Evolutionary conservation across 257 asterid genomes (phyloP).

Genomic region (Ophiorrhiza pumila): DNA sequence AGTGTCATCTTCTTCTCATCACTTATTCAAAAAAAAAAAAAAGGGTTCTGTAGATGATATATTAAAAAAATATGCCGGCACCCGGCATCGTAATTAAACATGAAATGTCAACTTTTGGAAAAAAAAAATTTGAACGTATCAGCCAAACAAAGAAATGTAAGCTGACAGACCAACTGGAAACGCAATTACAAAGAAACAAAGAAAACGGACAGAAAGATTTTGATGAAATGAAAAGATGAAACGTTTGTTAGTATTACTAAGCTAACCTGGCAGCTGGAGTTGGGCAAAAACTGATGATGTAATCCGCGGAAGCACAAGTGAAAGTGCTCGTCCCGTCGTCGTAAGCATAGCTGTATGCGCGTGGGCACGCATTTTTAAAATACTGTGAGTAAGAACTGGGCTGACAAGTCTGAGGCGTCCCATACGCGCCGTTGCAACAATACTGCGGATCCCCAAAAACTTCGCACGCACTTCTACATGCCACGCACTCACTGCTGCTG

Average conservation of each 20-base stretch:
- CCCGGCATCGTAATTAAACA: too few species aligned
- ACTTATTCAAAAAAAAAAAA: too few species aligned
- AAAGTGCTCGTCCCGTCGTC: constrained; percentile 46
- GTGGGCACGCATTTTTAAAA: constrained; percentile 44
- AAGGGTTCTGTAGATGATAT: too few species aligned
- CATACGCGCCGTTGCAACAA: constrained; percentile 40
- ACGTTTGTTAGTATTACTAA: too few species aligned
- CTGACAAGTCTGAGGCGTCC: constrained; percentile 36
- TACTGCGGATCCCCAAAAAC: constrained; percentile 30
- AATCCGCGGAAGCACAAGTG: constrained; percentile 45
- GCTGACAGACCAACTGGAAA: too few species aligned
- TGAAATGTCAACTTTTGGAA: too few species aligned
- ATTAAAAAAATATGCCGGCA: too few species aligned
- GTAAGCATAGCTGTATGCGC: constrained; percentile 51
- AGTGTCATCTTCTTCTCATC: not conserved
- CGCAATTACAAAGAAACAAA: too few species aligned
- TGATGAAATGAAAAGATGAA: too few species aligned
- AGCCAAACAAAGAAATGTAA: too few species aligned
- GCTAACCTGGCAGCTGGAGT: constrained; percentile 37
- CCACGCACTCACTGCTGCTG: constrained; percentile 31
- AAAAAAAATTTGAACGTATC: too few species aligned
- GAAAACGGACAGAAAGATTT: not conserved
- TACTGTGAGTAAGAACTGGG: constrained; percentile 31
- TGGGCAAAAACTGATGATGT: constrained; percentile 42
- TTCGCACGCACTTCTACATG: constrained; percentile 63